Base-by-base conservation (phyloP, 2,329 filamentous ascomycete genomes). In the Orbilia quercus region DNA sequence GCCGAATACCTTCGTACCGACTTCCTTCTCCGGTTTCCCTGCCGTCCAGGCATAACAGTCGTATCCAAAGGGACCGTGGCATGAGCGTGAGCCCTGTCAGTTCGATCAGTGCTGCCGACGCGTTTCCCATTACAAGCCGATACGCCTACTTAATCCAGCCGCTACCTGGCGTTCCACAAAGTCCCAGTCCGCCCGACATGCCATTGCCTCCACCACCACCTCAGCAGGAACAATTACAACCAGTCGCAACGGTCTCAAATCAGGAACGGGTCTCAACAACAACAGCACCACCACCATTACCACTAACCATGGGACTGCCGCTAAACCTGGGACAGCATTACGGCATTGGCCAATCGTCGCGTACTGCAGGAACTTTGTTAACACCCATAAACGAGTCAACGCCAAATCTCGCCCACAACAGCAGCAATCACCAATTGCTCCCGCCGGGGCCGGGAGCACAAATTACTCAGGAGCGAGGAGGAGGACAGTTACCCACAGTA, bases 81-180 rank as follows among this genome's bases (percentile, higher is more conserved):
- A 73, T 73, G 69, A 73, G 69, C 45, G 60, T 34, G 16, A 73
- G 69, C 45, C 69, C 69, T 38, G 69, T 73, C n/a, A 73, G 69
- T 48, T 73, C 69, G 38, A 73, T 73, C 18, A 66, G 60, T 20
- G 59, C 54, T 2, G 22, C n/a, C 3, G 69, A 73, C 36, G 60
- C 69, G 28, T 4, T 31, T 6, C 69, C 69, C 36, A 62, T 73
- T 5, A 73, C 69, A 6, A 62, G 36, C 48, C 45, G 69, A 60
- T 73, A 73, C 47, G 60, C 54, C 18, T 73, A 66, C 25, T 73
- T 73, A 73, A 66, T 73, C 1, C 69, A 66, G 50, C 60, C 60
- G 44, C 18, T 59, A 22, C 31, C 54, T 53, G 60, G 34, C 28
- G 53, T 51, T 9, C 20, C 69, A 3, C 60, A 60, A 60, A 73